A percentile compares a stretch with the other conserved stretches of the same genome.
Conservation (phyloP, 768 basidiomycete genomes). For the Rhodosporidiobolus odoratus region DNA sequence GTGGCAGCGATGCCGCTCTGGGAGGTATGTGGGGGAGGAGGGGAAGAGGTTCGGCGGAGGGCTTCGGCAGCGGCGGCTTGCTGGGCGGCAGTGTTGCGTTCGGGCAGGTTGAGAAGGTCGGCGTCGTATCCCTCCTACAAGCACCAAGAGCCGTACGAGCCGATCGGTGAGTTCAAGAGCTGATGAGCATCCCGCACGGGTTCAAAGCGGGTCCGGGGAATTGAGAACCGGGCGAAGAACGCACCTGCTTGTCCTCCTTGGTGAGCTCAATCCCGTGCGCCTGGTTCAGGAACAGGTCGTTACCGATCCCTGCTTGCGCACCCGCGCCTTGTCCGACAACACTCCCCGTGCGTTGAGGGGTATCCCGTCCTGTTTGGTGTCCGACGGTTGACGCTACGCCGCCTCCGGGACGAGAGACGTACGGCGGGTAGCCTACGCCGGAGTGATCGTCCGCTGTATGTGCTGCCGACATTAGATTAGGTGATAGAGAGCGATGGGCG, state of each 20-base stretch:
- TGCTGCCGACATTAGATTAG: too few relatives aligned
- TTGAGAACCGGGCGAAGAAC: neutral
- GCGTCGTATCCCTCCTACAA: conserved; percentile 24
- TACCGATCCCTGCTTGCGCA: neutral
- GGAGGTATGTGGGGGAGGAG: neutral
- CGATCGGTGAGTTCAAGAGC: too few relatives aligned
- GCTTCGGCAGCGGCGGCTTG: neutral
- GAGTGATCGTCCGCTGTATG: too few relatives aligned
- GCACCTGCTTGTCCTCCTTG: conserved; percentile 18
- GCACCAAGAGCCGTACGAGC: too few relatives aligned
- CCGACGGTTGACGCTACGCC: too few relatives aligned
- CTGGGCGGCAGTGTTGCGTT: conserved; percentile 19
- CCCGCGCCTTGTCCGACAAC: neutral
- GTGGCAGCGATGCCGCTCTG: neutral
- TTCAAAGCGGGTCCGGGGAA: too few relatives aligned
- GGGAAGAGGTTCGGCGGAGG: neutral
- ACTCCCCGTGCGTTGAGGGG: neutral
- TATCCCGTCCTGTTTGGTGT: too few relatives aligned
- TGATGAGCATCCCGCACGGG: too few relatives aligned
- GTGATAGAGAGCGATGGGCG: too few relatives aligned
- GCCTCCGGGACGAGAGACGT: too few relatives aligned
- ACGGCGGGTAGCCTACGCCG: too few relatives aligned
- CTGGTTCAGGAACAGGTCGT: neutral
- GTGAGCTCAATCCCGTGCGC: conserved; percentile 16
- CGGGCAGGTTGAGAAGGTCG: conserved; percentile 10